A percentile compares a stretch with the other conserved stretches of the same genome.
phyloP scores from a whole-genome alignment of 1,139 yeast species.

The Kurtzmaniella quercitrusa region DNA sequence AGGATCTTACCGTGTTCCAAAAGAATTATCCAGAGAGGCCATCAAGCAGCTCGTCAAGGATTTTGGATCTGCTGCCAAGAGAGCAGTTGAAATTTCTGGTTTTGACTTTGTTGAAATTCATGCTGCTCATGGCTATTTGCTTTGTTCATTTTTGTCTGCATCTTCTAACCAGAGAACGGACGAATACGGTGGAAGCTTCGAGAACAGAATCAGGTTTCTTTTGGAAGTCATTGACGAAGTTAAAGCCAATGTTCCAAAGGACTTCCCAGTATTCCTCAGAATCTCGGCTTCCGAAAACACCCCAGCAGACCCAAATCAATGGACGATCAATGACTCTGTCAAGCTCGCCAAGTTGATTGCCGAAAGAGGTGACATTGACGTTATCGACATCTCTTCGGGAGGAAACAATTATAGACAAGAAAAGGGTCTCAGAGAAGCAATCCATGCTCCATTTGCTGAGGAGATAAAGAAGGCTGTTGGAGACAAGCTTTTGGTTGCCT shows the following conservation, averaged over 20 bases:
- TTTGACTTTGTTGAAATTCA: slow-evolving; percentile 70
- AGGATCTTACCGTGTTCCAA: slow-evolving; percentile 24
- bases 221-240: slow-evolving; percentile 34
- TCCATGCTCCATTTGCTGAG: slow-evolving; percentile 36
- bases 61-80: slow-evolving; percentile 41
- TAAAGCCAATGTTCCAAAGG: slow-evolving; percentile 25
- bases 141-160: slow-evolving; percentile 52
- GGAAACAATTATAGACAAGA: slow-evolving; percentile 30
- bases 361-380: slow-evolving; percentile 40
- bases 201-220: slow-evolving; percentile 31
- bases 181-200: slow-evolving; percentile 58
- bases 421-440: slow-evolving; percentile 16
- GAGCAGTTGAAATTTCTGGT: slow-evolving; percentile 50
- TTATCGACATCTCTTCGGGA: slow-evolving; percentile 53
- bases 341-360: slow-evolving; percentile 36
- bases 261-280: slow-evolving; percentile 41
- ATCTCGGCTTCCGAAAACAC: slow-evolving; percentile 38
- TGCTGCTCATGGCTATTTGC: slow-evolving; percentile 63
- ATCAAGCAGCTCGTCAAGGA: slow-evolving; percentile 29
- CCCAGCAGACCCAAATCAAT: slow-evolving; percentile 30
- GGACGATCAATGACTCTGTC: slow-evolving; percentile 45
- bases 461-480: slow-evolving; percentile 43
- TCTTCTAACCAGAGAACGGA: slow-evolving; percentile 57
- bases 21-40: slow-evolving; percentile 29
- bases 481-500: slow-evolving; percentile 34